Conservation (phyloP, 225 moss, liverwort and hornwort species). For the Ulota crispa region DNA sequence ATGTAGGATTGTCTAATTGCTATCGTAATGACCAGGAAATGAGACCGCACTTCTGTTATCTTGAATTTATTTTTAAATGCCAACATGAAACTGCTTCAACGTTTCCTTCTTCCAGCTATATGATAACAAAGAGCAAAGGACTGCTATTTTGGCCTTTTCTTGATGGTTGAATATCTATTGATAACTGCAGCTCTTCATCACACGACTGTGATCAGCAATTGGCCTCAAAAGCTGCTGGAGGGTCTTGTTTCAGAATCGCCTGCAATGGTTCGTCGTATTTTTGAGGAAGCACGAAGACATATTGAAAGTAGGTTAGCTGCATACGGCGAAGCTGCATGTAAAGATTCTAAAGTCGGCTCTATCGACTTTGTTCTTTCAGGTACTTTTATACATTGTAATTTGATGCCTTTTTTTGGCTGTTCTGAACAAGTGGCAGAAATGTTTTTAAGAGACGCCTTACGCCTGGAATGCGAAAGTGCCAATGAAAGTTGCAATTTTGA, state of each 20-base stretch:
- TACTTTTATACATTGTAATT: conserved; percentile 3
- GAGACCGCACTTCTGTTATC: conserved; percentile 5
- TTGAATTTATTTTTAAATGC: neutral
- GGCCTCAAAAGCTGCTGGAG: conserved; percentile 48
- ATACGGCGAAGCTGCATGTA: neutral
- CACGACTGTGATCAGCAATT: conserved; percentile 31
- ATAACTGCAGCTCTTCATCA: conserved; percentile 40
- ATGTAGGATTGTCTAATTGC: neutral
- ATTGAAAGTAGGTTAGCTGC: conserved; percentile 26
- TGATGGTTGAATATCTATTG: conserved; percentile 10
- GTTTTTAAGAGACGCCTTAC: neutral
- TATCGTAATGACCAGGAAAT: neutral
- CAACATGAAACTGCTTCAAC: neutral
- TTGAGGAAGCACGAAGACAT: conserved; percentile 36
- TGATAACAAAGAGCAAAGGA: neutral
- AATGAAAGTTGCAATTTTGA: conserved; percentile 9
- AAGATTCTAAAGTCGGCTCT: conserved; percentile 14
- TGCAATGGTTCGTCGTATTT: conserved; percentile 35
- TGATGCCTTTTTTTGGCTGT: neutral
- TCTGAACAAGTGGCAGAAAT: neutral
- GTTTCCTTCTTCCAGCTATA: neutral
- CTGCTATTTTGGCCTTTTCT: neutral
- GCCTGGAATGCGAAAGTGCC: neutral
- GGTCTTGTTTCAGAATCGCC: conserved; percentile 36
- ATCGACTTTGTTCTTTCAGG: conserved; percentile 29